Evolutionary conservation across 2,329 filamentous ascomycete species (phyloP), one percentile per base, ranked within the genome.

Genomic region (Aureobasidium sp.): DNA sequence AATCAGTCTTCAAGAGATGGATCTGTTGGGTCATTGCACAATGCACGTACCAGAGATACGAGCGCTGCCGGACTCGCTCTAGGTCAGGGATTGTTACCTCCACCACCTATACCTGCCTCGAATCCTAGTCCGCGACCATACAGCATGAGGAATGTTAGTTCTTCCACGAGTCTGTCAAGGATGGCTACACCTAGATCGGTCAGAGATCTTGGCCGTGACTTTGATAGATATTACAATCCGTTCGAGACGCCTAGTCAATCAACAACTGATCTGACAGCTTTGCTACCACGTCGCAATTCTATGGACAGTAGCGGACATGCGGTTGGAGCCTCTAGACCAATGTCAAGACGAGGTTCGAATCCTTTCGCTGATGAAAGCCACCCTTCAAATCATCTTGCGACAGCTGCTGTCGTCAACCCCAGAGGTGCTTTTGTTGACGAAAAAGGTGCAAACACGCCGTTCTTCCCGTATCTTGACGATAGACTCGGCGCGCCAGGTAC

Each of bases 381-480:
- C 15, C 58, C 53, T 17, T 56, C 66, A 29, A 60, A 44, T 2
- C 53, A 63, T 2, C 59, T 60, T 9, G 64, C 53, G 32, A 46
- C 36, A 15, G 23, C 34, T 8, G 20, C 20, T 20, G 20, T 20
- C 20, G 32, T 36, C 17, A 26, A 36, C 15, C 34, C 47, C 2
- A 27, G 42, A 6, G n/a, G 36, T 10, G 62, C 23, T 20, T 39
- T 59, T 7, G 10, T 41, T 12, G 46, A 44, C 26, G 67, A 70
- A n/a, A 68, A 67, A 23, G 67, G 73, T 69, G 64, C 68, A 50
- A 67, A 75, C 68, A 72, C 75, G 68, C 64, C 66, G 9, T 72
- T 74, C 63, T 74, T 77, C 64, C 72, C 73, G 2, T 75, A 76
- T 29, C 67, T 80, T 12, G 78, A 82, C 67, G 79, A 82, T 66